Percentiles rank a stretch among this genome's conserved stretches.
These are phyloP conservation scores for Phytopythium litorale DNA, from an alignment of 352 stramenopile species.

Conservation along the genomic window DNA sequence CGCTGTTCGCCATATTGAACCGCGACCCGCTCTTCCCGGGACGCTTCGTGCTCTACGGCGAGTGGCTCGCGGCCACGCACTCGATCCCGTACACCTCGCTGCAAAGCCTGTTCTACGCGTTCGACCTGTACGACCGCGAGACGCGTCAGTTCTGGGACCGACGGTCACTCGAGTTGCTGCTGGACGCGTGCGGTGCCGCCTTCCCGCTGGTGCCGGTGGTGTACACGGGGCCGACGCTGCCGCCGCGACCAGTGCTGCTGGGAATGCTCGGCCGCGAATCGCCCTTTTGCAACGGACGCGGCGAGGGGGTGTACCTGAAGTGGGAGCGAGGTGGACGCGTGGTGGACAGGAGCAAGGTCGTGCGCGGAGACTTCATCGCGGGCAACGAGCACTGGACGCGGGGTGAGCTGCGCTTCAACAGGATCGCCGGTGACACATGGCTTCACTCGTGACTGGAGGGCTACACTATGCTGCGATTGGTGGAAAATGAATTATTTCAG, in stretches of 20 bases:
- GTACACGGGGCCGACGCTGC: neutral
- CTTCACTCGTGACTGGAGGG: neutral
- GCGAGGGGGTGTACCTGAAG: slow-evolving; percentile 58
- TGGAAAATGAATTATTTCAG: neutral
- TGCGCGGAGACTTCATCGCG: slow-evolving; percentile 57
- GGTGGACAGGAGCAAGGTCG: slow-evolving; percentile 52
- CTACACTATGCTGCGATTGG: neutral
- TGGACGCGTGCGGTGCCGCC: slow-evolving; percentile 12
- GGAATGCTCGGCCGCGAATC: slow-evolving; percentile 36
- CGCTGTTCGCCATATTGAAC: slow-evolving; percentile 40
- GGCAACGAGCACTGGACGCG: slow-evolving; percentile 65
- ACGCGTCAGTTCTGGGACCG: slow-evolving; percentile 41
- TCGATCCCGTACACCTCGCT: slow-evolving; percentile 76
- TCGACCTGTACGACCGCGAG: slow-evolving; percentile 74
- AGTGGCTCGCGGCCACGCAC: slow-evolving; percentile 79
- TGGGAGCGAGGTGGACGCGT: slow-evolving; percentile 43
- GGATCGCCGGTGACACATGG: slow-evolving; percentile 14
- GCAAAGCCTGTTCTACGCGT: slow-evolving; percentile 67
- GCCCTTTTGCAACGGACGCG: slow-evolving; percentile 35
- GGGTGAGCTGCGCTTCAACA: slow-evolving; percentile 38
- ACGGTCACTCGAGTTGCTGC: slow-evolving; percentile 23
- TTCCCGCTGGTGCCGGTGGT: slow-evolving; percentile 45
- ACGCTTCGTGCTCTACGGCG: slow-evolving; percentile 75
- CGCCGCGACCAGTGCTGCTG: slow-evolving; percentile 9
- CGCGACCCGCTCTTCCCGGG: slow-evolving; percentile 52